Percentiles rank a stretch among this genome's conserved stretches.
These are phyloP conservation scores for Logfia minima DNA, from an alignment of 129 eudicot genomes.

Conservation along the genomic window DNA sequence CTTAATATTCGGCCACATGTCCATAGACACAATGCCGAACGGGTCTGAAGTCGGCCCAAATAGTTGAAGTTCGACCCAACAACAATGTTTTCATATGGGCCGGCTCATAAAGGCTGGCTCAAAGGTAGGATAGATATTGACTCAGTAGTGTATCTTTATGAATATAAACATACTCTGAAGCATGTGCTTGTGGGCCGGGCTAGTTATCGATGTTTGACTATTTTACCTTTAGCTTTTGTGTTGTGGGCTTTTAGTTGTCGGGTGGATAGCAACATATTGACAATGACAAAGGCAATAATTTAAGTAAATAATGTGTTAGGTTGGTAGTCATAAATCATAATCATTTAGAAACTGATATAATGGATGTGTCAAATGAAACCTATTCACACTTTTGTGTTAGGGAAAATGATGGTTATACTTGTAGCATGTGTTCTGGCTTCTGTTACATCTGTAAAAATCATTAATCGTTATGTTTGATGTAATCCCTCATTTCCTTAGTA, in stretches of 20 bases:
- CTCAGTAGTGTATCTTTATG: background rate
- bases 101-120: no score
- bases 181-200: no score
- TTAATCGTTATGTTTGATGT: background rate
- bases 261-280: background rate
- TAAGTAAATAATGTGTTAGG: background rate
- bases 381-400: background rate
- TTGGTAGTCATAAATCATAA: background rate
- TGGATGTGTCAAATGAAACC: background rate
- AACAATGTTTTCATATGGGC: no score
- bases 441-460: background rate
- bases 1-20: no score
- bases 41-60: no score
- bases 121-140: no score
- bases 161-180: no score
- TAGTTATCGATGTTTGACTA: background rate
- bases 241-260: background rate
- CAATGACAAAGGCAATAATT: conserved; percentile 5
- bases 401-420: background rate
- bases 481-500: no score
- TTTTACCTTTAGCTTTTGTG: background rate
- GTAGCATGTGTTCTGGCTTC: no score
- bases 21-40: no score
- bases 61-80: no score
- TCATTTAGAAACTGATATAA: no score